Evolutionary conservation across 2,329 filamentous ascomycete genomes (phyloP), one percentile per base, ranked within the genome.

Genomic region (Aurifilum marmelostoma): DNA sequence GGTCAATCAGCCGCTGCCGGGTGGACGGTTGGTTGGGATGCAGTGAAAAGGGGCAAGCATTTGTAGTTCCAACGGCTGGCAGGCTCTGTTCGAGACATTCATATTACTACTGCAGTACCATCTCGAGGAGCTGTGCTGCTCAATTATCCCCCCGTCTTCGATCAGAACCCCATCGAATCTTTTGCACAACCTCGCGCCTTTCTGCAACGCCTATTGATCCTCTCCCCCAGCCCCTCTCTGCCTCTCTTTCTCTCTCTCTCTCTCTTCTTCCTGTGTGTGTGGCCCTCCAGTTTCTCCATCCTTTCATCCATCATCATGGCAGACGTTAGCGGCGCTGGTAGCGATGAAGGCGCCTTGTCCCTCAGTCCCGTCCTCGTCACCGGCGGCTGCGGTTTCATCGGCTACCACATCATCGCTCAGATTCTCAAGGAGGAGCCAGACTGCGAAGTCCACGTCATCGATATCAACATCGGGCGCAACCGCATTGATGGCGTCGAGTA

Each of bases 371-470:
- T 63, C 29, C 14, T 73, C 41, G 66, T 73, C 27, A 72, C 70
- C 0, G 68, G 72, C 12, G 72, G 70, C 58, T 72, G 72, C 32
- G 72, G 72, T 47, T 73, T 73, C 67, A 71, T 71, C n/a, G 70
- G 71, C 52, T 72, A 52, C 56, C 71, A 73, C 65, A 65, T 73
- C 18, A 65, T 72, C 50, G 56, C 39, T 32, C 66, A 50, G 16
- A 39, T 73, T 14, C 70, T 72, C 39, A 54, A 68, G 29, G 39
- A 63, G 32, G 65, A 70, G 5, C 68, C 71, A 6, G 56, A 62
- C 2, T 62, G 50, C 47, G n/a, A 54, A 34, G 61, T 72, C 34
- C 67, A 71, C 52, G 68, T 71, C 43, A 64, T 73, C 37, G 69
- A 70, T 54, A 63, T 71, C n/a, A 64, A 64, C n/a, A 62, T 52